A percentile compares a stretch with the other conserved stretches of the same genome.
These are phyloP conservation scores for Rhynchosporium graminicola DNA, from an alignment of 2,329 filamentous ascomycete species.

Conservation along the genomic window DNA sequence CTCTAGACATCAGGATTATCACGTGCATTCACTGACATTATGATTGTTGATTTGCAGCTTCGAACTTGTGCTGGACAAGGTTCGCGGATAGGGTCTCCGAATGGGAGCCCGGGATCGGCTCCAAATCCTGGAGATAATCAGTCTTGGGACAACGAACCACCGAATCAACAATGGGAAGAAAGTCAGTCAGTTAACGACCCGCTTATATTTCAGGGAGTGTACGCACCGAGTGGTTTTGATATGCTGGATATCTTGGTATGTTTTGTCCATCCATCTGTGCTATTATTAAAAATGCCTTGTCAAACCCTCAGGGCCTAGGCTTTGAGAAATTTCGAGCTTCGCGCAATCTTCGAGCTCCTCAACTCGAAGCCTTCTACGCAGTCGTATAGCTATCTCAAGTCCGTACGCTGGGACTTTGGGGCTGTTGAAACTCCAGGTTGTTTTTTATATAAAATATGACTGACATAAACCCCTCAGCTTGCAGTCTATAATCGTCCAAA, in stretches of 20 bases:
- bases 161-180: conserved; percentile 10
- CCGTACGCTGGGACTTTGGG: background rate
- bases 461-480: background rate
- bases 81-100: background rate
- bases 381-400: background rate
- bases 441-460: background rate
- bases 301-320: background rate
- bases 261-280: conserved; percentile 14
- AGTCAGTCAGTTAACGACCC: conserved; percentile 41
- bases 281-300: background rate
- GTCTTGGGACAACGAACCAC: background rate
- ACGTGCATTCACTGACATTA: conserved; percentile 8
- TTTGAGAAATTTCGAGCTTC: too few relatives aligned
- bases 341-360: too few relatives aligned
- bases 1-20: background rate
- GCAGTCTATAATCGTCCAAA: conserved; percentile 75
- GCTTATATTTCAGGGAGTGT: conserved; percentile 57
- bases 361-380: too few relatives aligned
- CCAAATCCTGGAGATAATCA: background rate
- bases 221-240: conserved; percentile 56
- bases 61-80: conserved; percentile 7
- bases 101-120: conserved; percentile 1
- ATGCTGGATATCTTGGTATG: conserved; percentile 57
- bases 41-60: conserved; percentile 5
- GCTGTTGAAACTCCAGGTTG: background rate